These are phyloP conservation scores for Furcasterigmium sp. DNA, from an alignment of 2,329 filamentous ascomycete species.

Conservation along the genomic window DNA sequence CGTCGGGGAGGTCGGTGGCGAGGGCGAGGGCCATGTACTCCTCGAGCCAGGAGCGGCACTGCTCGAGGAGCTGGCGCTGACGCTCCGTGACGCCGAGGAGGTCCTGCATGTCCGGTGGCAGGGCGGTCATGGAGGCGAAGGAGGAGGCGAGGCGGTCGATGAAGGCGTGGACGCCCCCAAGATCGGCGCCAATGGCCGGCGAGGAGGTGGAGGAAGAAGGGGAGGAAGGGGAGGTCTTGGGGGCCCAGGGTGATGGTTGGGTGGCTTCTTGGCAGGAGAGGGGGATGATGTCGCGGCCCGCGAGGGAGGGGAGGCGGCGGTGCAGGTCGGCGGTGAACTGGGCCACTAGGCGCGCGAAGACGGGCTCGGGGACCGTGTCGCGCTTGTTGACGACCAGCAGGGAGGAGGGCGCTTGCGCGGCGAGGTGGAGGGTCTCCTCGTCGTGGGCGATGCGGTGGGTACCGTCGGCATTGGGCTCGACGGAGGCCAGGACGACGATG, in stretches of 20 bases:
- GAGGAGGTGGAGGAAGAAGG: neutral
- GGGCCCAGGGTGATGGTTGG: conserved; percentile 4
- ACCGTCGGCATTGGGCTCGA: conserved; percentile 46
- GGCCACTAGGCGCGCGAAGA: conserved; percentile 30
- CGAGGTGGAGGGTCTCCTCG: conserved; percentile 49
- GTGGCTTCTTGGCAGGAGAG: conserved; percentile 68
- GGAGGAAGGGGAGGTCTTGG: neutral
- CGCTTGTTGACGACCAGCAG: conserved; percentile 60
- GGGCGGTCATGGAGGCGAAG: conserved; percentile 66
- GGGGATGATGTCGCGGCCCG: conserved; percentile 37
- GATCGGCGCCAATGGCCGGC: conserved; percentile 29
- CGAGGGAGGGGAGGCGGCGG: conserved; percentile 33
- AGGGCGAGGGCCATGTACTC: conserved; percentile 63
- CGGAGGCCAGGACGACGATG: conserved; percentile 72
- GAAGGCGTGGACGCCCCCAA: conserved; percentile 64
- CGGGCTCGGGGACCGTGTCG: conserved; percentile 36
- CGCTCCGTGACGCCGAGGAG: conserved; percentile 87
- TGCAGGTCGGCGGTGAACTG: conserved; percentile 33
- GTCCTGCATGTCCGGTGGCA: conserved; percentile 70
- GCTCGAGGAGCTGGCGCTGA: conserved; percentile 73
- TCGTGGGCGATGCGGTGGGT: conserved; percentile 45
- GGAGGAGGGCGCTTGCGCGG: conserved; percentile 38
- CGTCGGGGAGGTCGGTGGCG: conserved; percentile 17
- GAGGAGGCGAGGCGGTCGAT: conserved; percentile 60
- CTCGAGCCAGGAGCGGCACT: conserved; percentile 67